Conservation (phyloP, 768 basidiomycete genomes). For the Pisolithus tinctorius region DNA sequence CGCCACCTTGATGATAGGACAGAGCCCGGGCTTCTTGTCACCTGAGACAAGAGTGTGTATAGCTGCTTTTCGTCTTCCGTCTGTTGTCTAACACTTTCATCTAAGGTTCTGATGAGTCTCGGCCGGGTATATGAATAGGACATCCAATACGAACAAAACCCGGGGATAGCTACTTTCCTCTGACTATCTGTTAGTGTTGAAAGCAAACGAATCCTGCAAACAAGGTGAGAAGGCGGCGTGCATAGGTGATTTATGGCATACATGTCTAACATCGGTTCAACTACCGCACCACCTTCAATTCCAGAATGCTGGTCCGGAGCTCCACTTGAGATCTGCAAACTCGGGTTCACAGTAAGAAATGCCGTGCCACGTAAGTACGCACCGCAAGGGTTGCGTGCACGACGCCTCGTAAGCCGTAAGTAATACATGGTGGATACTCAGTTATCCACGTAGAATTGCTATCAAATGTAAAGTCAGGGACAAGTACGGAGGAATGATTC, state of each 20-base stretch:
- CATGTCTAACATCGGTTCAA: constrained; percentile 95
- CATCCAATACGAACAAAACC: constrained; percentile 61
- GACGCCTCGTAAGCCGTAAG: constrained; percentile 92
- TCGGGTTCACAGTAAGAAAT: neutral
- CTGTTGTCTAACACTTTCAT: constrained; percentile 68
- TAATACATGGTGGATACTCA: constrained; percentile 87
- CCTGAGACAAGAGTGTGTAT: constrained; percentile 60
- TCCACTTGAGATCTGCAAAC: constrained; percentile 54
- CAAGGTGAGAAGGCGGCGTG: neutral
- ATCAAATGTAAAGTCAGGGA: neutral
- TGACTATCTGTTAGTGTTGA: constrained; percentile 57
- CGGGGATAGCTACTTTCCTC: constrained; percentile 60
- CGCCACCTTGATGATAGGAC: constrained; percentile 78
- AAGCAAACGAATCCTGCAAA: constrained; percentile 66
- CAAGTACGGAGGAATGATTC: constrained; percentile 1
- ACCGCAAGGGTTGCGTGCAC: constrained; percentile 82
- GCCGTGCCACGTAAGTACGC: neutral
- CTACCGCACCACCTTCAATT: constrained; percentile 81
- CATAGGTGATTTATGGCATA: constrained; percentile 23
- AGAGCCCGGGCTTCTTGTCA: constrained; percentile 62
- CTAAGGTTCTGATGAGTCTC: constrained; percentile 29
- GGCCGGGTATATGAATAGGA: neutral
- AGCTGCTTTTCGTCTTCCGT: constrained; percentile 60
- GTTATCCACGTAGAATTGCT: constrained; percentile 98
- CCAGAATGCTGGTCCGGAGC: constrained; percentile 89